Evolutionary conservation across 805 yeast genomes (phyloP).

Genomic region (Ogataea naganishii): DNA sequence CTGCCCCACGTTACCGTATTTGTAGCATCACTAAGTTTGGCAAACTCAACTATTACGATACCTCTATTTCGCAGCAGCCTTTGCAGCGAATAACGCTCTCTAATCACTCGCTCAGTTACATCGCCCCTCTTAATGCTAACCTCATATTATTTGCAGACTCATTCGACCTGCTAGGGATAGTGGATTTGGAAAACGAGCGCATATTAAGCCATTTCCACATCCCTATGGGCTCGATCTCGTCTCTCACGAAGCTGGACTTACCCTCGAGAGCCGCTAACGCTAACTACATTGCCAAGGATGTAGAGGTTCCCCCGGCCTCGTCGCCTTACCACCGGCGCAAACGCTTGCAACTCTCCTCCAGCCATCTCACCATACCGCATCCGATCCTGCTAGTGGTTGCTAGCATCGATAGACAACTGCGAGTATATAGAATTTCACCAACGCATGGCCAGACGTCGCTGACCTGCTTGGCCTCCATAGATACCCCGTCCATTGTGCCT

Average conservation of each 20-base stretch:
- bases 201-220: slow-evolving; percentile 12
- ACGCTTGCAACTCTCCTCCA: too few relatives aligned
- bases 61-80: slow-evolving; percentile 15
- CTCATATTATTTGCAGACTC: slow-evolving; percentile 17
- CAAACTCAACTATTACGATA: slow-evolving; percentile 14
- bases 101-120: slow-evolving; percentile 13
- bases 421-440: slow-evolving; percentile 13
- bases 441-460: slow-evolving; percentile 3
- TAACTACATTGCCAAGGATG: background rate
- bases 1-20: too few relatives aligned
- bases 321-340: too few relatives aligned
- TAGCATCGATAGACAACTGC: slow-evolving; percentile 13
- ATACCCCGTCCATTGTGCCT: slow-evolving; percentile 9
- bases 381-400: slow-evolving; percentile 9
- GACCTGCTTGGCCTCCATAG: background rate
- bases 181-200: slow-evolving; percentile 12
- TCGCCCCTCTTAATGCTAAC: slow-evolving; percentile 6
- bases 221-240: slow-evolving; percentile 17
- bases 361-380: too few relatives aligned
- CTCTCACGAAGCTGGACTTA: too few relatives aligned
- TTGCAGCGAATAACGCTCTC: slow-evolving; percentile 14
- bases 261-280: slow-evolving; percentile 3
- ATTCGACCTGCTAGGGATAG: slow-evolving; percentile 15
- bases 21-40: slow-evolving; percentile 19
- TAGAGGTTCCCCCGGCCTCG: too few relatives aligned